A percentile compares a stretch with the other conserved stretches of the same genome.
Evolutionary conservation across 345 rosid species (phyloP).

Genomic region (Citrus unshiu): DNA sequence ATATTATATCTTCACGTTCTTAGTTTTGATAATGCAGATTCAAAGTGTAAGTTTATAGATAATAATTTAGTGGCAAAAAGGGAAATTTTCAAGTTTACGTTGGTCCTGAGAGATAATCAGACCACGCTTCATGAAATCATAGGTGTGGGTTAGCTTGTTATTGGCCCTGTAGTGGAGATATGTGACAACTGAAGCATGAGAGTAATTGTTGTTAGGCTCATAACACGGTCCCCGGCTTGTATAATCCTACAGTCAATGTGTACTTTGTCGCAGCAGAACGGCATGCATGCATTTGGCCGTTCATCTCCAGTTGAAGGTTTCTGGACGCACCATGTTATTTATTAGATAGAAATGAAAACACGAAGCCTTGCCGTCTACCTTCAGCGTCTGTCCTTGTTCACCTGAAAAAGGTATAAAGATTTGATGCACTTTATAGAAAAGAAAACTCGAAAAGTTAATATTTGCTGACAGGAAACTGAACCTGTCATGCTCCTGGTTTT

Average conservation of each 20-base stretch:
- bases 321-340: constrained; percentile 23
- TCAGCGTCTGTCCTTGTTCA: background rate
- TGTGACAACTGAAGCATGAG: constrained; percentile 32
- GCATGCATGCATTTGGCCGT: constrained; percentile 3
- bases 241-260: constrained; percentile 22
- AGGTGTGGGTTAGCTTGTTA: constrained; percentile 19
- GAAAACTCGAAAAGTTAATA: background rate
- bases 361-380: no score
- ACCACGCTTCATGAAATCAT: constrained; percentile 25
- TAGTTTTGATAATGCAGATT: no score
- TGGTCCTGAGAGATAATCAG: background rate
- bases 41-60: no score
- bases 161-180: constrained; percentile 28
- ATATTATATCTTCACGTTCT: no score
- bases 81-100: background rate
- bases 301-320: constrained; percentile 12
- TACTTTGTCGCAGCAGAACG: constrained; percentile 15
- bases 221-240: constrained; percentile 28
- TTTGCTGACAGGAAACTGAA: background rate
- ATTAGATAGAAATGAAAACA: no score
- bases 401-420: background rate
- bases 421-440: background rate
- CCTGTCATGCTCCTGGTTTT: background rate
- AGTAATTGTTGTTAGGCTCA: constrained; percentile 14
- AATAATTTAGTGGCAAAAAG: background rate